Conservation (phyloP, 345 rosid species). For the Linum tenue region DNA sequence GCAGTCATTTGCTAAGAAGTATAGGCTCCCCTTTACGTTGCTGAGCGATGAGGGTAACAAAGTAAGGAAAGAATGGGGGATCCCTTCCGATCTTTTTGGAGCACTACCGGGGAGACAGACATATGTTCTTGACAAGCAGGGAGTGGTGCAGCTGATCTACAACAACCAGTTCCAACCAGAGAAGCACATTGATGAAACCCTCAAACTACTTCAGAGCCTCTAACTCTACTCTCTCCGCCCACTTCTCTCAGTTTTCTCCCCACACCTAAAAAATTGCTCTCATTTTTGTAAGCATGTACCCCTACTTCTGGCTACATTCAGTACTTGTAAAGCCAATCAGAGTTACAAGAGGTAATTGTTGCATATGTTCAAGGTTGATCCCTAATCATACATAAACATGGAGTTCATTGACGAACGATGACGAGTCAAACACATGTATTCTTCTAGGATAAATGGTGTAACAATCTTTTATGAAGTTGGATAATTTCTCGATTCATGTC, state of each 20-base stretch:
- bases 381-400: not conserved
- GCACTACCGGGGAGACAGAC: conserved; percentile 91
- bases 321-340: no score
- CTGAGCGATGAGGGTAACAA: conserved; percentile 83
- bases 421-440: conserved; percentile 91
- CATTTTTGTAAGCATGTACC: no score
- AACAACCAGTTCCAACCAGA: conserved; percentile 97
- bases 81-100: conserved; percentile 79
- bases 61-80: conserved; percentile 94
- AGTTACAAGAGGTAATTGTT: no score
- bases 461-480: conserved; percentile 62
- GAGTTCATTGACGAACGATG: conserved; percentile 28
- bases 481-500: conserved; percentile 95
- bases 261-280: no score
- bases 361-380: no score
- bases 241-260: not conserved
- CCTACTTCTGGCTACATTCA: no score
- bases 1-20: conserved; percentile 72
- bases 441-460: conserved; percentile 67
- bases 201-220: conserved; percentile 61
- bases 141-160: conserved; percentile 78
- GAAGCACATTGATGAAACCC: conserved; percentile 92
- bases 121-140: conserved; percentile 85
- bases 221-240: conserved; percentile 10
- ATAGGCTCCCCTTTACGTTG: conserved; percentile 79